phyloP scores from a whole-genome alignment of 371 early-diverging fungal species.

The Mortierella sp. region DNA sequence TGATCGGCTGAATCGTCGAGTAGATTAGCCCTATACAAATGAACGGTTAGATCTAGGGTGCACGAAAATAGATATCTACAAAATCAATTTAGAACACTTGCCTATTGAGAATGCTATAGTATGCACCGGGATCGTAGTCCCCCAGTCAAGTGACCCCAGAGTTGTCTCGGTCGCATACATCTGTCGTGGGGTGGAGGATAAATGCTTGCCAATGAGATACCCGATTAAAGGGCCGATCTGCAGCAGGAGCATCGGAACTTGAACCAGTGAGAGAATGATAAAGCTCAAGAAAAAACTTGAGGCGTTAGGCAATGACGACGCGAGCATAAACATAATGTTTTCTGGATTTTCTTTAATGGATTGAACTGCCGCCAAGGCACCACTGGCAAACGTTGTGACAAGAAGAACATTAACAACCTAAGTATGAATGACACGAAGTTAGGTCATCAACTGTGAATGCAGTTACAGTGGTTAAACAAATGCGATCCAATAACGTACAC shows the following conservation, averaged over 20 bases:
- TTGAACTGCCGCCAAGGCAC: slow-evolving; percentile 67
- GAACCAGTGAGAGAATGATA: slow-evolving; percentile 79
- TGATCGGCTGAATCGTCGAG: slow-evolving; percentile 84
- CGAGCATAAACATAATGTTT: slow-evolving; percentile 65
- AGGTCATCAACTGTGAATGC: slow-evolving; percentile 32
- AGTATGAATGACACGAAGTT: slow-evolving; percentile 59
- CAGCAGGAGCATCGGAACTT: slow-evolving; percentile 63
- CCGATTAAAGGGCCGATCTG: slow-evolving; percentile 71
- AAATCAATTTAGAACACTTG: slow-evolving; percentile 1
- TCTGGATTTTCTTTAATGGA: slow-evolving; percentile 68
- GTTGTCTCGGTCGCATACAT: slow-evolving; percentile 62
- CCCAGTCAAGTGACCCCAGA: slow-evolving; percentile 62
- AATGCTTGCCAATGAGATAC: slow-evolving; percentile 62
- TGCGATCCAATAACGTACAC: slow-evolving; percentile 55
- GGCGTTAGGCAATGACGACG: slow-evolving; percentile 74
- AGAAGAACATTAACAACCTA: slow-evolving; percentile 87
- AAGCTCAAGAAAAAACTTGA: slow-evolving; percentile 89
- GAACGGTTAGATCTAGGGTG: too few species aligned
- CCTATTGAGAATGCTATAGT: slow-evolving; percentile 49
- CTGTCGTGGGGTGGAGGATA: slow-evolving; percentile 80
- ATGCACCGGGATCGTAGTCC: slow-evolving; percentile 49
- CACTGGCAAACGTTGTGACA: slow-evolving; percentile 81
- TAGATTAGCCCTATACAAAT: slow-evolving; percentile 74
- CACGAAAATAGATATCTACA: background rate
- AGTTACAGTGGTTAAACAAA: too few species aligned